Conservation (phyloP, 176 grass and related monocot genomes). For the Triticum turgidum region DNA sequence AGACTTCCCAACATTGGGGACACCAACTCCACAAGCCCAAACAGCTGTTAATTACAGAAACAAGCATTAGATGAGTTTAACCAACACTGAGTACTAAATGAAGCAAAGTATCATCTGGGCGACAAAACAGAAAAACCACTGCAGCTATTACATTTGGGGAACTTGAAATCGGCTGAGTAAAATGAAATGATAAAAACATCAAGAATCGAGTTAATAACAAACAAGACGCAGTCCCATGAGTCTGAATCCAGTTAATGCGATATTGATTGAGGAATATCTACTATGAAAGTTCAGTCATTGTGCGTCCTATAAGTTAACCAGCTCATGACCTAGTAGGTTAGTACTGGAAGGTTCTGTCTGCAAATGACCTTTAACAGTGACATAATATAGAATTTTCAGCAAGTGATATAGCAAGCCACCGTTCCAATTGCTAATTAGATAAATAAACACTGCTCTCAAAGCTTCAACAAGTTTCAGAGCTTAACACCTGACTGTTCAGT, state of each 20-base stretch:
- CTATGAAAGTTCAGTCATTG: background rate
- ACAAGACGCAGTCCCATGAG: background rate
- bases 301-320: background rate
- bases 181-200: background rate
- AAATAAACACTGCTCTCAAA: background rate
- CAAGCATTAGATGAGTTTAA: background rate
- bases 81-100: background rate
- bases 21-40: constrained; percentile 72
- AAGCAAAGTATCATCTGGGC: background rate
- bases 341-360: background rate
- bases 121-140: background rate
- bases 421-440: background rate
- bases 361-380: too few relatives aligned
- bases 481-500: background rate
- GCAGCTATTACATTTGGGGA: background rate
- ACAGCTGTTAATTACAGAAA: constrained; percentile 41
- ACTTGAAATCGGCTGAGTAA: background rate
- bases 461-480: background rate
- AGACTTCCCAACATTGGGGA: constrained; percentile 93
- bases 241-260: background rate
- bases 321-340: background rate
- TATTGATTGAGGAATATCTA: background rate
- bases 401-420: background rate
- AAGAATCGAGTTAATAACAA: background rate
- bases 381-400: background rate